Base-by-base conservation (phyloP, 495 filamentous ascomycete species). In the Penicillium atrosanguineum region DNA sequence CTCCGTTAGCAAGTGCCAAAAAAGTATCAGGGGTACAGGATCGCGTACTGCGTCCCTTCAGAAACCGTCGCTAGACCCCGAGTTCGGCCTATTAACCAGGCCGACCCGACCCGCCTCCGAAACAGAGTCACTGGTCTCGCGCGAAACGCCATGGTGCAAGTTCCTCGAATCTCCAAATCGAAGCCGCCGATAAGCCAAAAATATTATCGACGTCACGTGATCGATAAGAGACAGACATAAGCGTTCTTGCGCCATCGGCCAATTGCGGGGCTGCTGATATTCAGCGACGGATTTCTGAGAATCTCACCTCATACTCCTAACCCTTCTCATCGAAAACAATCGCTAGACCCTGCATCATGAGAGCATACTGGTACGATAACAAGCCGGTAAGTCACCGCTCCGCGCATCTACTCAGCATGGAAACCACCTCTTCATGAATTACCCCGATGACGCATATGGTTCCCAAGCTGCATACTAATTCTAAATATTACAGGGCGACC, bases 281-380 rank as follows among this genome's bases (percentile, higher is more conserved):
- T 80, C 53, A 80, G 76, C 59, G 34, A 40, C 45, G 49, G 50
- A 57, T 55, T 47, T 28, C 37, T 45, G 7, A 44, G 25, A 28
- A 23, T 31, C 49, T 50, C 43, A 42, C 46, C 26, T 48, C 4
- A 41, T 23, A 39, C 21, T 51, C 16, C 43, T 26, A 42, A 16
- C 38, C 29, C 18, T 44, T 8, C 26, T 25, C 37, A 31, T 43
- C 18, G 31, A 11, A 40, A 12, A 25, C 5, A 12, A 23, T n/a
- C 25, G 9, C 9, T 20, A 14, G 14, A 59, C 0, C 47, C 34
- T 49, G 74, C 78, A 76, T 18, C 25, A 94, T 95, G 90, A 87
- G 82, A 69, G 88, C 85, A 53, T 95, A 94, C 74, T 87, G 83
- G 78, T 93, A 85, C 69, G 89, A 94, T 64, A 87, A 93, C 71